A percentile compares a stretch with the other conserved stretches of the same genome.
Evolutionary conservation across 2,329 filamentous ascomycete species (phyloP).

Genomic region (Didymella keratinophila): DNA sequence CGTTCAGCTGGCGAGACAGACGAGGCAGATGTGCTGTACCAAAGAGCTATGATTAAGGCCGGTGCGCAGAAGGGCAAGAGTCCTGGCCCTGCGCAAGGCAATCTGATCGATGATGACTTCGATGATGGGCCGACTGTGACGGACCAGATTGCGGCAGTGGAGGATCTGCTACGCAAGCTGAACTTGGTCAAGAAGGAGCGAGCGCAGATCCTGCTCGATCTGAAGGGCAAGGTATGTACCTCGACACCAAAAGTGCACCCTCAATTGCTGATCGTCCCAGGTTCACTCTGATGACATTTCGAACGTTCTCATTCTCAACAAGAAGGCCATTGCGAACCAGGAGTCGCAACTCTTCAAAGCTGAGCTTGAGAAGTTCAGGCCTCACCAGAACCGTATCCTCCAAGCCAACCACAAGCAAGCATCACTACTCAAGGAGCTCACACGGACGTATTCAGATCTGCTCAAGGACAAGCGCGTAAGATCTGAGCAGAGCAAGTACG

Average conservation of each 20-base stretch:
- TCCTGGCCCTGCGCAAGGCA: conserved; percentile 72
- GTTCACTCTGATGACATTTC: conserved; percentile 97
- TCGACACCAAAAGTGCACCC: not conserved
- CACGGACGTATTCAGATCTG: conserved; percentile 82
- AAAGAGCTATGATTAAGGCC: conserved; percentile 81
- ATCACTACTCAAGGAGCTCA: conserved; percentile 93
- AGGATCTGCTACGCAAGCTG: conserved; percentile 88
- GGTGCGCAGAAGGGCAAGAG: conserved; percentile 69
- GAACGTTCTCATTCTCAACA: conserved; percentile 95
- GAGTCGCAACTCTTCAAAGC: conserved; percentile 92
- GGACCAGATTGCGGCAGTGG: conserved; percentile 88
- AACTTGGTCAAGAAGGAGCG: conserved; percentile 92
- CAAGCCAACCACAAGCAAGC: conserved; percentile 97
- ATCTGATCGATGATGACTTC: conserved; percentile 90
- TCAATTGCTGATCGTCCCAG: conserved; percentile 56
- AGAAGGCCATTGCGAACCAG: conserved; percentile 92
- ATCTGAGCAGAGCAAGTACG: conserved; percentile 94
- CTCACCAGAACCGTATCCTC: conserved; percentile 87
- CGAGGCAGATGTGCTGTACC: conserved; percentile 88
- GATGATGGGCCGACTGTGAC: conserved; percentile 81
- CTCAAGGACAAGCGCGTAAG: conserved; percentile 93
- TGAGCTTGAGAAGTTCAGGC: conserved; percentile 96
- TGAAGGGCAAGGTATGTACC: conserved; percentile 87
- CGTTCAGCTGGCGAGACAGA: conserved; percentile 84
- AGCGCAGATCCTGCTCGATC: conserved; percentile 89